Evolutionary conservation across 306 rosid species (phyloP).

Genomic region (Trifolium repens): DNA sequence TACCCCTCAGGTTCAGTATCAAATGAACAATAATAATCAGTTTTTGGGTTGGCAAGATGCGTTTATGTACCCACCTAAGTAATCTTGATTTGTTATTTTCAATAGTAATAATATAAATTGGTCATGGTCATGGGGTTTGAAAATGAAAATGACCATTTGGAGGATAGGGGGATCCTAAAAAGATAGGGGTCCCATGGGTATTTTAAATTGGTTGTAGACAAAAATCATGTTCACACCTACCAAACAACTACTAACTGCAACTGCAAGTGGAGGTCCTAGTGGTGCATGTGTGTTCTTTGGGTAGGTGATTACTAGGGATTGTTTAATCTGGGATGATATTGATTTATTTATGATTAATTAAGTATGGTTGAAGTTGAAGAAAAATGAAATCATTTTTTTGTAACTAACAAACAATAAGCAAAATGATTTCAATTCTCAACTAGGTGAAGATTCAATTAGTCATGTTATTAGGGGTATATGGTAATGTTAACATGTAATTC

Average conservation of each 20-base stretch:
- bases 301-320: slow-evolving; percentile 13
- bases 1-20: slow-evolving; percentile 53
- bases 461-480: slow-evolving; percentile 28
- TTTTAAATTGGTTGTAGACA: slow-evolving; percentile 41
- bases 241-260: background rate
- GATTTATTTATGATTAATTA: background rate
- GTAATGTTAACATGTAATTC: slow-evolving; percentile 33
- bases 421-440: slow-evolving; percentile 29
- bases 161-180: background rate
- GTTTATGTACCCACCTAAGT: slow-evolving; percentile 52
- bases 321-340: slow-evolving; percentile 10
- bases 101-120: background rate
- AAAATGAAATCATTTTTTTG: slow-evolving; percentile 24
- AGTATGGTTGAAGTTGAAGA: background rate
- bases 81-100: slow-evolving; percentile 43
- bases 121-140: background rate
- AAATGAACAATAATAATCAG: slow-evolving; percentile 48
- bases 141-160: slow-evolving; percentile 14
- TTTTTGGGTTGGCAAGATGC: slow-evolving; percentile 60
- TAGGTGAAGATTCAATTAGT: background rate
- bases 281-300: slow-evolving; percentile 16
- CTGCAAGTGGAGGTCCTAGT: slow-evolving; percentile 18
- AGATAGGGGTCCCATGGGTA: background rate
- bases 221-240: slow-evolving; percentile 19
- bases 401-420: slow-evolving; percentile 29